phyloP scores from a whole-genome alignment of 2,329 filamentous ascomycete genomes.

The Penicillium nordicum region DNA sequence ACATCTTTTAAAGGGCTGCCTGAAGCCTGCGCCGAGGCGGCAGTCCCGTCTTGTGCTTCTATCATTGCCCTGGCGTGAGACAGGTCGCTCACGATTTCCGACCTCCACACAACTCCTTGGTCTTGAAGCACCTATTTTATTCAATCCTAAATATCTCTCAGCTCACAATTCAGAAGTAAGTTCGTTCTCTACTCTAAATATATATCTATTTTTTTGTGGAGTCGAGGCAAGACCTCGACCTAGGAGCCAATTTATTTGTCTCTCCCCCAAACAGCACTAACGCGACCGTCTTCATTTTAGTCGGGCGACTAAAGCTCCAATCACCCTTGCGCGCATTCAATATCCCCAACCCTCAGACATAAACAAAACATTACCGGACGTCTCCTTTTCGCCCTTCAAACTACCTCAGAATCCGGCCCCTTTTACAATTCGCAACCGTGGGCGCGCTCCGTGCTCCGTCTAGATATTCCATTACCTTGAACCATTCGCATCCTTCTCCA shows the following conservation, averaged over 20 bases:
- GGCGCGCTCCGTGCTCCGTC: conserved; percentile 4
- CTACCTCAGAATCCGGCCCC: neutral
- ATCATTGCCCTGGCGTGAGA: conserved; percentile 26
- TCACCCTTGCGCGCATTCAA: conserved; percentile 11
- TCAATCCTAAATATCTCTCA: conserved; percentile 10
- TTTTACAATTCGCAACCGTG: conserved; percentile 11
- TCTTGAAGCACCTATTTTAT: conserved; percentile 21
- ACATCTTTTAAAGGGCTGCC: conserved; percentile 25
- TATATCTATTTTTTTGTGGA: neutral
- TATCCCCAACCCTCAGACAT: neutral
- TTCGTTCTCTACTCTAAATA: neutral
- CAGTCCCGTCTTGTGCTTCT: conserved; percentile 28
- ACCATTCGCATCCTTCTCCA: conserved; percentile 38
- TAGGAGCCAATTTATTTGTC: conserved; percentile 17
- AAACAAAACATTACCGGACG: neutral
- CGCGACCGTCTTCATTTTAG: conserved; percentile 30
- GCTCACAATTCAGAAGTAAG: conserved; percentile 14
- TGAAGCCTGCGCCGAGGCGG: conserved; percentile 32
- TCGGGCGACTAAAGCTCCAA: conserved; percentile 19
- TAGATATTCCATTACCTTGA: conserved; percentile 11
- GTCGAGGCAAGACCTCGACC: conserved; percentile 1
- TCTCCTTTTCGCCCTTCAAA: neutral
- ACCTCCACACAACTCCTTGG: conserved; percentile 32
- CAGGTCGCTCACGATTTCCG: conserved; percentile 29
- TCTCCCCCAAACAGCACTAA: conserved; percentile 29